Percentiles rank a stretch among this genome's conserved stretches.
phyloP scores from a whole-genome alignment of 306 rosid genomes.

The Prunus fruticosa region DNA sequence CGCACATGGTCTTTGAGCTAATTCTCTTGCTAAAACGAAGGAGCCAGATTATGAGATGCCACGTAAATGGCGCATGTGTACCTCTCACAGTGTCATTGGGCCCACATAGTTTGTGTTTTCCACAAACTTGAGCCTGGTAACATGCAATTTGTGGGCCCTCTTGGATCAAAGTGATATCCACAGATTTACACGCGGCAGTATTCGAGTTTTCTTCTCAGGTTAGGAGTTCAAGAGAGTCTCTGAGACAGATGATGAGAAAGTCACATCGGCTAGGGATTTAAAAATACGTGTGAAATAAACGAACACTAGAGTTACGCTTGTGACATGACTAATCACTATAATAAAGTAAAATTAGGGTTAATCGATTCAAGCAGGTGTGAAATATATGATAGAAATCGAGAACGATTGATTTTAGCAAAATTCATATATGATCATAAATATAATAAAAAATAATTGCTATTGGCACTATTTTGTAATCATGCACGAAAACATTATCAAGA shows the following conservation, averaged over 20 bases:
- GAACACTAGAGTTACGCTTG: too few species aligned
- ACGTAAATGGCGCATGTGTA: neutral
- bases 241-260: too few species aligned
- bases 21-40: neutral
- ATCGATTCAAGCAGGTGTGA: too few species aligned
- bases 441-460: too few species aligned
- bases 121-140: neutral
- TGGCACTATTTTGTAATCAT: fast-evolving
- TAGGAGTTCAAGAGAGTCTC: neutral
- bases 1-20: slow-evolving; percentile 5
- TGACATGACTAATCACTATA: too few species aligned
- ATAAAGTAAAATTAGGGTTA: too few species aligned
- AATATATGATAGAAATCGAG: too few species aligned
- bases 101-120: neutral
- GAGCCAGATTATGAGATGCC: neutral
- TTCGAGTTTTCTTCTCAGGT: neutral
- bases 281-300: too few species aligned
- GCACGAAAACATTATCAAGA: too few species aligned
- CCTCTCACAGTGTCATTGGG: neutral
- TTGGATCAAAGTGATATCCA: neutral
- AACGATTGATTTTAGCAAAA: too few species aligned
- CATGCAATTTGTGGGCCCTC: slow-evolving; percentile 23
- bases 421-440: too few species aligned
- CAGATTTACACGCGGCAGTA: neutral
- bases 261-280: too few species aligned